Base-by-base conservation (phyloP, 495 filamentous ascomycete species). In the Staphylotrichum tortipilum region DNA sequence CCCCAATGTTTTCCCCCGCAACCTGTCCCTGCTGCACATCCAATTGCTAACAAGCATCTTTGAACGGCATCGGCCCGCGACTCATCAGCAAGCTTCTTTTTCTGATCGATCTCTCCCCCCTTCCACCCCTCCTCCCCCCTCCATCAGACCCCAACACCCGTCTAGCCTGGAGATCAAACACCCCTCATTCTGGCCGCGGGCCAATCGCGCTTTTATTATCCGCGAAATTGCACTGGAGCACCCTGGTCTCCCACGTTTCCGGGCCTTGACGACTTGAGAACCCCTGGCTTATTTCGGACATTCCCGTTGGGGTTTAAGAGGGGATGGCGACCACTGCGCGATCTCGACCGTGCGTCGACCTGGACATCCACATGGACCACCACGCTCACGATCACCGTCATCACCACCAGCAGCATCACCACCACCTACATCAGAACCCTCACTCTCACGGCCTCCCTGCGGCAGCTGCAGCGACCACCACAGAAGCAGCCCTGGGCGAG, bases 171-270 rank as follows among this genome's bases (percentile, higher is more conserved):
- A 35, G 47, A 60, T 58, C 58, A 59, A 61, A 57, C 61, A 53
- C 49, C 53, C 50, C 46, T 49, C 46, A 21, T 35, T 47, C 49
- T 33, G 33, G 29, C 28, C 33, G 10, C 29, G 18, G 29, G 29
- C 54, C 59, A 57, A 57, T 59, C 62, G 49, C 55, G 45, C 34
- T 23, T 56, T 59, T 53, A 53, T 57, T 59, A 59, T 44, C 55
- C 55, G 62, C 53, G 60, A 65, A 59, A 65, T 65, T 65, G 60
- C 57, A 52, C 46, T 55, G 40, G n/a, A 40, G 12, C 47, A 43
- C 55, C 47, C 50, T 41, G 53, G 53, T 29, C 47, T 44, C 44
- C 39, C 43, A 46, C 44, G 21, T 30, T 50, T n/a, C 31, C 44
- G 35, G 54, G 28, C 40, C 44, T 31, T 38, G 34, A 30, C 35